phyloP scores from a whole-genome alignment of 2,329 filamentous ascomycete species.

The Penicillium sp. region DNA sequence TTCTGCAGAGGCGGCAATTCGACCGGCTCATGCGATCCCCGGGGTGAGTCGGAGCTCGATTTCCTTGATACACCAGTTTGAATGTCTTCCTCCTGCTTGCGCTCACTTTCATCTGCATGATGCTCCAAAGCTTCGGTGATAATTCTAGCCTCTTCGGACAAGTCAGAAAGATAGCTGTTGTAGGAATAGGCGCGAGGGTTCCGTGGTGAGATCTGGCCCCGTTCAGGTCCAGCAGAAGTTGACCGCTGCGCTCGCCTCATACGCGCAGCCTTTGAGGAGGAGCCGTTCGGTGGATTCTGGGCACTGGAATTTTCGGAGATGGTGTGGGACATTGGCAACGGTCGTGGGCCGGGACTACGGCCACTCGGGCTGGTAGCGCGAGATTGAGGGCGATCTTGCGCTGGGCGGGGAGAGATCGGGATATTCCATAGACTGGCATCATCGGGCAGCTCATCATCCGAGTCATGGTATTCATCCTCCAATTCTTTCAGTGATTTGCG shows the following conservation, averaged over 20 bases:
- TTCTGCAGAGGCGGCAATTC: constrained; percentile 58
- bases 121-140: constrained; percentile 57
- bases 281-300: constrained; percentile 15
- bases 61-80: constrained; percentile 42
- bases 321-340: constrained; percentile 42
- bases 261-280: constrained; percentile 30
- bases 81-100: constrained; percentile 43
- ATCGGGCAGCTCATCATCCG: constrained; percentile 48
- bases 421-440: constrained; percentile 50
- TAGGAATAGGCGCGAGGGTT: constrained; percentile 54
- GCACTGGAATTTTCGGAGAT: constrained; percentile 26
- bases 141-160: constrained; percentile 57
- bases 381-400: constrained; percentile 38
- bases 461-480: constrained; percentile 49
- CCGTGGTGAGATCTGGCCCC: constrained; percentile 38
- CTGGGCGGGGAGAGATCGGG: constrained; percentile 45
- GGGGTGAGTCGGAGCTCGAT: constrained; percentile 38
- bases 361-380: constrained; percentile 42
- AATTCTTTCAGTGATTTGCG: constrained; percentile 47
- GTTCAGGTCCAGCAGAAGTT: constrained; percentile 40
- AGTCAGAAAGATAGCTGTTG: constrained; percentile 52
- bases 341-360: constrained; percentile 36
- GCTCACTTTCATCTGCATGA: constrained; percentile 49
- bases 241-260: constrained; percentile 30
- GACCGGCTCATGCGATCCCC: constrained; percentile 35